Evolutionary conservation across 2,329 filamentous ascomycete species (phyloP), one percentile per base, ranked within the genome.

Genomic region (Fusarium nurragi): DNA sequence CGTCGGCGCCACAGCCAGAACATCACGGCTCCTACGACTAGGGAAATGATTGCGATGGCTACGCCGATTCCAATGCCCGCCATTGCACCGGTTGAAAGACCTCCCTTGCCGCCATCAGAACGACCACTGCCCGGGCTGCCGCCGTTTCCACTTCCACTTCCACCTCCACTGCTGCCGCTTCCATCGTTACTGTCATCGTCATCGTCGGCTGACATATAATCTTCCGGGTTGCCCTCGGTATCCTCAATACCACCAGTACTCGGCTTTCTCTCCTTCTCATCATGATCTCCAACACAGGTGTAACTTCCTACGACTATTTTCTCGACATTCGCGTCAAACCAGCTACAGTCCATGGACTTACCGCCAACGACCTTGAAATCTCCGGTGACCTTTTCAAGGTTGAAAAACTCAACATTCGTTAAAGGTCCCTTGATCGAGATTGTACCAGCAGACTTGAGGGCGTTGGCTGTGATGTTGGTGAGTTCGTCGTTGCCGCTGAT

Each of bases 331-430:
- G 54, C 41, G n/a, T 73, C 70, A n/a, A 73, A 71, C 71, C 71
- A 73, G 51, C 69, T 72, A 47, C 71, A 73, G 25, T 73, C 71
- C 70, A 73, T 72, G 8, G 70, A 68, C 36, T 71, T 64, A 26
- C 57, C 60, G 9, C 71, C 71, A 1, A 25, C 19, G 3, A 73
- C 55, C 54, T 71, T 70, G 37, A 73, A 73, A 30, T 73, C 71
- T 2, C 71, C 71, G 1, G 67, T 68, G 8, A 73, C 71, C 28
- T 73, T 59, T 21, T 69, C 38, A 7, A 73, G 45, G 4, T 54
- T 58, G 19, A 73, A 73, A 37, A 73, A 73, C 37, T 73, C 71
- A 12, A 73, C 70, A 10, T 73, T 64, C 5, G 60, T 70, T 3
- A 73, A 56, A 0, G 67, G n/a, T 4, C 71, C 71, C 36, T 69